These are phyloP conservation scores for Tylopilus subfusipes DNA, from an alignment of 768 basidiomycete genomes.

Conservation along the genomic window DNA sequence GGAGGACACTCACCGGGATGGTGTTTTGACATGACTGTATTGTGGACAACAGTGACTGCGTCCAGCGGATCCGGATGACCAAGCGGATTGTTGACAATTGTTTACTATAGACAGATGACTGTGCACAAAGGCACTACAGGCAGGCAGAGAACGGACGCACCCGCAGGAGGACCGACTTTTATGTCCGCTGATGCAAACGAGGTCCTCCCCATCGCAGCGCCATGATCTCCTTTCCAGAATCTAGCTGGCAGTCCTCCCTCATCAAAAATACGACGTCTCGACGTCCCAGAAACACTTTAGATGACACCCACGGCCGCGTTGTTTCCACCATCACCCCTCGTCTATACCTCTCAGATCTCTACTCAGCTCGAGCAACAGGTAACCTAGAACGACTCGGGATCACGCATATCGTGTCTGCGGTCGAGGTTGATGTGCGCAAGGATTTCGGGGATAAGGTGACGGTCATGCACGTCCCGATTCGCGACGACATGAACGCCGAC, in stretches of 20 bases:
- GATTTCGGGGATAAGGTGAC: conserved; percentile 34
- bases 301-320: conserved; percentile 18
- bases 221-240: conserved; percentile 34
- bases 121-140: not conserved
- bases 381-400: conserved; percentile 56
- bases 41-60: conserved; percentile 4
- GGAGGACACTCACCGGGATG: conserved; percentile 60
- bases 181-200: conserved; percentile 11
- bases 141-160: no score
- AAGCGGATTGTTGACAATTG: conserved; percentile 13
- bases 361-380: conserved; percentile 48
- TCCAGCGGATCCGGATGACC: not conserved
- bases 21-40: conserved; percentile 75
- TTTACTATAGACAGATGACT: conserved; percentile 13
- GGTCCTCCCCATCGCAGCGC: not conserved
- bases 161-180: no score
- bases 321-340: conserved; percentile 39
- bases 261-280: conserved; percentile 16
- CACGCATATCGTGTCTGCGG: conserved; percentile 68
- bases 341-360: conserved; percentile 63
- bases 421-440: conserved; percentile 41
- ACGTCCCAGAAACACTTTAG: conserved; percentile 5
- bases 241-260: conserved; percentile 30
- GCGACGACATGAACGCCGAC: conserved; percentile 39
- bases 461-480: conserved; percentile 50